phyloP scores from a whole-genome alignment of 257 asterid genomes.

The Dorcoceras hygrometricum region DNA sequence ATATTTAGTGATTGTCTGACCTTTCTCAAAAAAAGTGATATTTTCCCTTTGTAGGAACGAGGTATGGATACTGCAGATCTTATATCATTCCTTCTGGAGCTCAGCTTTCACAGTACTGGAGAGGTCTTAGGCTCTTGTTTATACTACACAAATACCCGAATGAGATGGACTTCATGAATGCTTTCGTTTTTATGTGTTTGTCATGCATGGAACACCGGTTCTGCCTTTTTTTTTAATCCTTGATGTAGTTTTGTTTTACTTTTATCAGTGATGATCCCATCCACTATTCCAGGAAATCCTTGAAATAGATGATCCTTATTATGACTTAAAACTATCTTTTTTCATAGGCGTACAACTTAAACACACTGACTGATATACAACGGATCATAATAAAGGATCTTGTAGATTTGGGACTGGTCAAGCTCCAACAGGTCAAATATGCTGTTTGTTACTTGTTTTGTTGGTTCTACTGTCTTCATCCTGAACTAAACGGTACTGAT shows the following conservation, averaged over 20 bases:
- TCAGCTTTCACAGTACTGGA: conserved; percentile 94
- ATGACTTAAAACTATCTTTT: not conserved
- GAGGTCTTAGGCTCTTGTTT: conserved; percentile 51
- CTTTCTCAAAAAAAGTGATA: not conserved
- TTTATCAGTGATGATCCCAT: conserved; percentile 10
- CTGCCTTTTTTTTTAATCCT: not conserved
- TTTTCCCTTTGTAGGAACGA: conserved; percentile 57
- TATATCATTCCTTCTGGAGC: conserved; percentile 87
- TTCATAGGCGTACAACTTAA: conserved; percentile 83
- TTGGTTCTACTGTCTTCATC: conserved; percentile 15
- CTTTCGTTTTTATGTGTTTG: conserved; percentile 6
- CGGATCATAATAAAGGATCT: conserved; percentile 74
- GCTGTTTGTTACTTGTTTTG: conserved; percentile 5
- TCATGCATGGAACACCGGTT: conserved; percentile 3
- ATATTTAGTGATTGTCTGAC: not conserved
- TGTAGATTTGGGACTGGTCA: conserved; percentile 89
- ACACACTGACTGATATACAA: conserved; percentile 72
- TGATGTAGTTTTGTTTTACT: not conserved
- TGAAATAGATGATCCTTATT: conserved; percentile 23
- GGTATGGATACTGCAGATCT: conserved; percentile 96
- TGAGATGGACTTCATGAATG: conserved; percentile 4
- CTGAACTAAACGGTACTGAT: conserved; percentile 20
- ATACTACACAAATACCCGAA: not conserved
- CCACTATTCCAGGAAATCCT: conserved; percentile 14
- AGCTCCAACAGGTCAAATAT: conserved; percentile 82